These are phyloP conservation scores for Beta vulgaris DNA, from an alignment of 148 eudicot genomes.

Conservation along the genomic window DNA sequence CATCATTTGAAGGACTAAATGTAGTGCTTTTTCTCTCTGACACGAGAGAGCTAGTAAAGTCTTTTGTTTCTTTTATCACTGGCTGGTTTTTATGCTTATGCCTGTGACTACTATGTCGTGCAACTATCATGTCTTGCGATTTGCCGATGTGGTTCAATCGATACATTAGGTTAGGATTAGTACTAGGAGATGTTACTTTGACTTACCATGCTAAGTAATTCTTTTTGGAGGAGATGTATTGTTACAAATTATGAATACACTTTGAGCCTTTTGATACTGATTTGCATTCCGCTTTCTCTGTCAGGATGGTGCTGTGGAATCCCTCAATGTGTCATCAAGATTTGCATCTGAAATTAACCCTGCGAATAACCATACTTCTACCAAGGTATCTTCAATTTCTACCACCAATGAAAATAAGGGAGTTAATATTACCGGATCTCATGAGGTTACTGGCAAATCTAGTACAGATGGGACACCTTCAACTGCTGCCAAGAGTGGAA, in stretches of 20 bases:
- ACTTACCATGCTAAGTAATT: not conserved
- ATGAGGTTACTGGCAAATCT: slow-evolving; percentile 99
- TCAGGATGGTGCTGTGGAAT: slow-evolving; percentile 57
- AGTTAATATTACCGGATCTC: slow-evolving; percentile 95
- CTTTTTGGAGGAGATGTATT: not conserved
- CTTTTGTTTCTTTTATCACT: not conserved
- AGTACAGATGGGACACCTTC: slow-evolving; percentile 95
- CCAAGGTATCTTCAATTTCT: slow-evolving; percentile 93
- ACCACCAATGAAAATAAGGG: slow-evolving; percentile 98
- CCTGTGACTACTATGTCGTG: not conserved
- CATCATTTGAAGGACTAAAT: not conserved
- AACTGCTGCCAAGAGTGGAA: slow-evolving; percentile 72
- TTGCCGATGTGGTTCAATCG: not conserved
- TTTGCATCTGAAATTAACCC: slow-evolving; percentile 38
- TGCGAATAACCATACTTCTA: slow-evolving; percentile 45
- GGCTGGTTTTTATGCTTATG: not conserved
- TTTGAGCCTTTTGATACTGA: slow-evolving; percentile 21
- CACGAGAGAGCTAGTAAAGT: not conserved
- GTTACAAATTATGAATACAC: not conserved
- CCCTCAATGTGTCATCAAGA: slow-evolving; percentile 39
- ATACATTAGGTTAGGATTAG: too few species aligned
- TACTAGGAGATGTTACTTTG: not conserved
- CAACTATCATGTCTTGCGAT: not conserved
- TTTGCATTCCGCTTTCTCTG: slow-evolving; percentile 16
- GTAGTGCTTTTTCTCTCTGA: not conserved